Conservation (phyloP, 1,139 yeast genomes). For the Scheffersomyces insectosa region DNA sequence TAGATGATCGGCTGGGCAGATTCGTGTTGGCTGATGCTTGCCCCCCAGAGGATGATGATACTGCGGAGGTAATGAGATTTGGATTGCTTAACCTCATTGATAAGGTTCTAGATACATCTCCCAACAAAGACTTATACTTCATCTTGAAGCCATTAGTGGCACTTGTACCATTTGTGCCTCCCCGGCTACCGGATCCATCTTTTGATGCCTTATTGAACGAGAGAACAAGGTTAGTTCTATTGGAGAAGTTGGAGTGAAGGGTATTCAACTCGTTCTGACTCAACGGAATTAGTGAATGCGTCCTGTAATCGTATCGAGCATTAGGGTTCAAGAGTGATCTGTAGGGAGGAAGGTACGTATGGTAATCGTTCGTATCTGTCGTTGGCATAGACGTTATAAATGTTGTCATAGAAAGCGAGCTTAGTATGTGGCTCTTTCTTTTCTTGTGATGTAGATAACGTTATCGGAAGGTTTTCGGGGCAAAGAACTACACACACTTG, state of each 20-base stretch:
- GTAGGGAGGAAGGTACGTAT: constrained; percentile 43
- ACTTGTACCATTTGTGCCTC: constrained; percentile 4
- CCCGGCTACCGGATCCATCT: constrained; percentile 1
- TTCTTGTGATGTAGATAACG: too few species aligned
- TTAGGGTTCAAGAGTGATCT: constrained; percentile 44
- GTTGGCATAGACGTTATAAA: background rate
- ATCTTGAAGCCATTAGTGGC: constrained; percentile 28
- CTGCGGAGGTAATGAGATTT: constrained; percentile 7
- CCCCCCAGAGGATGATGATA: background rate
- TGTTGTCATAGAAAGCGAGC: too few species aligned
- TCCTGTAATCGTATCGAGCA: constrained; percentile 43
- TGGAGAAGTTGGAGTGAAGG: constrained; percentile 11
- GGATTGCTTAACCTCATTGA: constrained; percentile 22
- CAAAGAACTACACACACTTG: too few species aligned
- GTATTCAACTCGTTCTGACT: constrained; percentile 31
- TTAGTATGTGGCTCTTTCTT: too few species aligned
- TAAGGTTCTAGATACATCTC: constrained; percentile 37
- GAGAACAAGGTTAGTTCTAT: constrained; percentile 12
- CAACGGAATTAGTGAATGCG: constrained; percentile 42
- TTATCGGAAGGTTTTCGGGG: too few species aligned
- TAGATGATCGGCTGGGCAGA: constrained; percentile 1
- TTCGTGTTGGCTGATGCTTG: constrained; percentile 1
- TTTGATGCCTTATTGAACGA: constrained; percentile 7
- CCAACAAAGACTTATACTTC: constrained; percentile 44
- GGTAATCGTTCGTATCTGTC: constrained; percentile 23